Evolutionary conservation across 2,329 filamentous ascomycete species (phyloP), one percentile per base, ranked within the genome.

Genomic region (Cryphonectria nitschkei): DNA sequence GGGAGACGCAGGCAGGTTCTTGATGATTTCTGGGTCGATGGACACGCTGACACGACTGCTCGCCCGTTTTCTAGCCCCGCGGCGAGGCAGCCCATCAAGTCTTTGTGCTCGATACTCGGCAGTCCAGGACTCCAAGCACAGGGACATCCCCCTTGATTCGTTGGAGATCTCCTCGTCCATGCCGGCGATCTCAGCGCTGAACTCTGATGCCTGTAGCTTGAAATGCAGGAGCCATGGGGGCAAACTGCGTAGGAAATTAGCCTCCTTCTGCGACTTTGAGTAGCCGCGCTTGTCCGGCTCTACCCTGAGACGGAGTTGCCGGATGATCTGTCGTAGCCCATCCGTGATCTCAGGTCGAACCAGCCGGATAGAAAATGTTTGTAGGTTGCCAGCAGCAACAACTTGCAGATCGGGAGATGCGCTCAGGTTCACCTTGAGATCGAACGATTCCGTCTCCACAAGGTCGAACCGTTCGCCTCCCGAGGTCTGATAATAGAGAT

Each of bases 401-500:
- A 98, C 94, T 63, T 92, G 91, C 9, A 98, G 88, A 74, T 98
- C 92, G 0, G 95, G 95, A 4, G 93, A 90, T 6, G 95, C 95
- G 74, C 89, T 95, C 16, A 98, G 83, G 76, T 97, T 92, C 0
- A 93, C 83, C 77, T 95, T 97, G 70, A 98, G 80, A 76, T 99
- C 96, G 70, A 98, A 88, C 1, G 91, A 92, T 77, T 99, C 95
- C 0, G 92, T 97, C 50, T 94, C 90, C 2, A 98, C 87, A 7
- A 99, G 85, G 76, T 97, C 94, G 77, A 97, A 95, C 67, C 94
- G 91, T 72, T 90, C 89, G 6, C 94, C 93, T 13, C 90, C 88
- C 32, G 92, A 91, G 0, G 94, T 97, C 78, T 98, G 97, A 78
- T 99, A 99, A 80, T 98, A 99, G 0, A 99, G 86, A 74, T 94